Evolutionary conservation across 139 green algal species (phyloP).

Genomic region (Chloropicon primus): DNA sequence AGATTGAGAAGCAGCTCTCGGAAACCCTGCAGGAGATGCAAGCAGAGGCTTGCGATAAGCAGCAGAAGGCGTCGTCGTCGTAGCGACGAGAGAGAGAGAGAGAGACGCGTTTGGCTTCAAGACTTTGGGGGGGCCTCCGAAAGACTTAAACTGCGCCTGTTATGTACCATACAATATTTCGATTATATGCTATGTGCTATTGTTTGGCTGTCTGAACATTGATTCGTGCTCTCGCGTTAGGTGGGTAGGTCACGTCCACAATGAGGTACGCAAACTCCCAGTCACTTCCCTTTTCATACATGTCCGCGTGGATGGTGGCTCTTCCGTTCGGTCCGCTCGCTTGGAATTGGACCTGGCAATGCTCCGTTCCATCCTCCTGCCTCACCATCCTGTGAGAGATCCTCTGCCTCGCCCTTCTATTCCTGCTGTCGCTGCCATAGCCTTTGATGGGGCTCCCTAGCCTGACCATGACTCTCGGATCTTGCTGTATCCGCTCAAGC

Average conservation of each 20-base stretch:
- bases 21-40: neutral
- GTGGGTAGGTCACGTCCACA: neutral
- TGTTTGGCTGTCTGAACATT: neutral
- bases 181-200: too few relatives aligned
- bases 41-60: neutral
- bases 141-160: too few relatives aligned
- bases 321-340: neutral
- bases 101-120: neutral
- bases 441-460: conserved; percentile 39
- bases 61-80: neutral
- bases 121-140: too few relatives aligned
- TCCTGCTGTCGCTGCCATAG: conserved; percentile 64
- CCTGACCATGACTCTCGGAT: conserved; percentile 71
- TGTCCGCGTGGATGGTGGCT: neutral
- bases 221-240: neutral
- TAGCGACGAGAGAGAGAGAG: neutral
- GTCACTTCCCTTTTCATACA: neutral
- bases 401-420: conserved; percentile 68
- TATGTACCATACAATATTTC: too few relatives aligned
- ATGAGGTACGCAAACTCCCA: neutral
- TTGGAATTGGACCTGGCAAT: conserved; percentile 47
- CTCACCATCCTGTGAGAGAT: conserved; percentile 79
- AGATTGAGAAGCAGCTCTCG: neutral
- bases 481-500: conserved; percentile 61
- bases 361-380: conserved; percentile 63